Base-by-base conservation (phyloP, 768 basidiomycete genomes). In the Tricholoma furcatifolium region DNA sequence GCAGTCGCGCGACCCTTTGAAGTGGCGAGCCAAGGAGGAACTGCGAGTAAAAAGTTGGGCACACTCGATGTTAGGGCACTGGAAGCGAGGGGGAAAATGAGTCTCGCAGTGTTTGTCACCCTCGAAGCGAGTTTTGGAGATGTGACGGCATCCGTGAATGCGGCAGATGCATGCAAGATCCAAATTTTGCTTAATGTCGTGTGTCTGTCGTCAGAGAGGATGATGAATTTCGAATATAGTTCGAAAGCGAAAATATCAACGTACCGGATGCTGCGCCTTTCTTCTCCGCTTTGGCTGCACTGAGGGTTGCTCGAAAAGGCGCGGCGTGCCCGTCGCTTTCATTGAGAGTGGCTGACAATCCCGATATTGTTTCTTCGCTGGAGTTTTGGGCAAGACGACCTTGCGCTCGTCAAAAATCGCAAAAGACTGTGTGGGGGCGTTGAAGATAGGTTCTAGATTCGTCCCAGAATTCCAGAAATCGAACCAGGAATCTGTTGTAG, bases 41-140 rank as follows among this genome's bases (percentile, higher is more conserved):
- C 58, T 61, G 20, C 62, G 60, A 11, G 57, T 56, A 35, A 63
- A 63, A 23, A 59, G 27, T 24, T 54, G 56, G 20, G 43, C 45
- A 45, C 62, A 63, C 10, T 51, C 18, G 2, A 56, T 53, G 21
- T 59, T 44, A 17, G 62, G 62, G 48, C 62, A 63, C 38, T 43
- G 53, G 31, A 61, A 63, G 43, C 62, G 58, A 14, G 56, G 56
- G 4, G 60, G 56, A 42, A 63, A 63, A 30, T 63, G 62, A 14
- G 62, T 63, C 41, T 63, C 62, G 21, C 62, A 60, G 46, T 63
- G 62, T 34, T 63, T 63, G 40, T 52, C 54, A 50, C 62, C 60
- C 27, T 63, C 62, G 32, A 56, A 60, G 23, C 47, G 52, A 8
- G 62, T 61, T 43, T 58, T 57, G 50, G 60, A 55, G 32, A 61